Percentiles rank a stretch among this genome's conserved stretches.
Evolutionary conservation across 192 early-diverging fungal species (phyloP).

Genomic region (Rhizophagus prolifer): DNA sequence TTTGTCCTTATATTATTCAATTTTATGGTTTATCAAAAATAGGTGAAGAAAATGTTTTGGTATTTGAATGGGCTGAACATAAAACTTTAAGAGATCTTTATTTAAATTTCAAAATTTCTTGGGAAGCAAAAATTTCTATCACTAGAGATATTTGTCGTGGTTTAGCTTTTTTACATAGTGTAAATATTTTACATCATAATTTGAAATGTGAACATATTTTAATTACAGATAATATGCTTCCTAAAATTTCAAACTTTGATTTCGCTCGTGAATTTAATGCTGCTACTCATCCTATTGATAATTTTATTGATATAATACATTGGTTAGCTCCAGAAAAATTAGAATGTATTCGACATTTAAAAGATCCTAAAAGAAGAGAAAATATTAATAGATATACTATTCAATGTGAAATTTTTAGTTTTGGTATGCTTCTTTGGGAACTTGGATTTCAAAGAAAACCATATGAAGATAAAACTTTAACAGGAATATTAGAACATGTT

Average conservation of each 20-base stretch:
- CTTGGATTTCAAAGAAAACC: background rate
- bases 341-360: background rate
- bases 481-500: background rate
- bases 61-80: slow-evolving; percentile 29
- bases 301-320: slow-evolving; percentile 2
- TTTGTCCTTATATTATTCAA: slow-evolving; percentile 7
- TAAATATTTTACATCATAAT: slow-evolving; percentile 14
- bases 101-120: background rate
- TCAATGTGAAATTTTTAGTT: slow-evolving; percentile 24
- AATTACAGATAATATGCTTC: background rate
- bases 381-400: slow-evolving; percentile 1
- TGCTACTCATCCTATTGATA: background rate
- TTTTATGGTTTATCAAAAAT: slow-evolving; percentile 23
- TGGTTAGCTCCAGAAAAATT: slow-evolving; percentile 31
- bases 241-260: slow-evolving; percentile 25
- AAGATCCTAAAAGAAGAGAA: background rate
- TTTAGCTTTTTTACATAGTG: slow-evolving; percentile 10
- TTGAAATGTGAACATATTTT: slow-evolving; percentile 24
- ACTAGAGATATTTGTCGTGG: slow-evolving; percentile 24
- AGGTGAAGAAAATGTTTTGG: background rate
- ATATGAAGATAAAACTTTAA: background rate
- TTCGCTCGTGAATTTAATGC: background rate
- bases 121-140: background rate
- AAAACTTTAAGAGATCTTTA: slow-evolving; percentile 8
- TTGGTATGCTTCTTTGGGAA: slow-evolving; percentile 11